Evolutionary conservation across 352 stramenopile genomes (phyloP).

Genomic region (Globisporangium megalacanthum): DNA sequence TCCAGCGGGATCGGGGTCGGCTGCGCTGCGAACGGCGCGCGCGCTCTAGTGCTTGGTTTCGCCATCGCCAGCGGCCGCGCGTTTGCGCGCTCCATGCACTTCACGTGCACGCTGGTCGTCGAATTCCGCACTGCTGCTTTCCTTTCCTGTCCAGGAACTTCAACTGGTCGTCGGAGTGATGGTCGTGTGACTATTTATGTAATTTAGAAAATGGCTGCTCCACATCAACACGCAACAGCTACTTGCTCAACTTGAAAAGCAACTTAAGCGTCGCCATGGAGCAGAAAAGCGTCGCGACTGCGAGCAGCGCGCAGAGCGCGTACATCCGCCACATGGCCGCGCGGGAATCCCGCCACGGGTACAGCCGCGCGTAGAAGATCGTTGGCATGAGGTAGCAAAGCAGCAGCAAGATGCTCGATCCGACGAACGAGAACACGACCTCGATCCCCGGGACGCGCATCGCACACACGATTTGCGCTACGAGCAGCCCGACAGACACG

Average conservation of each 20-base stretch:
- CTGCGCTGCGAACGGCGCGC: conserved; percentile 1
- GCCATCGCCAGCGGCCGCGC: not conserved
- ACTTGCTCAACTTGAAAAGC: conserved; percentile 7
- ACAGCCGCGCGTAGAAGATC: conserved; percentile 49
- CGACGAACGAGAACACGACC: conserved; percentile 76
- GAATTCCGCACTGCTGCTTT: conserved; percentile 1
- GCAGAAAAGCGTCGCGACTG: conserved; percentile 47
- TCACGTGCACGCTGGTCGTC: not conserved
- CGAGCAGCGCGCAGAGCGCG: conserved; percentile 22
- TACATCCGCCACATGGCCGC: conserved; percentile 22
- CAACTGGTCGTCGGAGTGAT: conserved; percentile 4
- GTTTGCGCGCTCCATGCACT: not conserved
- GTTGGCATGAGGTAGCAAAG: conserved; percentile 69
- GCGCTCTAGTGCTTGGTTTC: not conserved
- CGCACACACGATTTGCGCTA: conserved; percentile 41
- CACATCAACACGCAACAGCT: conserved; percentile 20
- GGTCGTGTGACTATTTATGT: not conserved
- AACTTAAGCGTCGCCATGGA: conserved; percentile 51
- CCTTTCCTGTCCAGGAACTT: not conserved
- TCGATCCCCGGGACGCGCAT: conserved; percentile 50
- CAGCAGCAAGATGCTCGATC: conserved; percentile 63
- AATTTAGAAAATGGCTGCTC: not conserved
- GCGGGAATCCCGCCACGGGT: conserved; percentile 30
- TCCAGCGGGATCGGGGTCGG: conserved; percentile 9
- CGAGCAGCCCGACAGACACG: conserved; percentile 38